Base-by-base conservation (phyloP, 2,329 filamentous ascomycete genomes). In the Verticillium albo-atrum region DNA sequence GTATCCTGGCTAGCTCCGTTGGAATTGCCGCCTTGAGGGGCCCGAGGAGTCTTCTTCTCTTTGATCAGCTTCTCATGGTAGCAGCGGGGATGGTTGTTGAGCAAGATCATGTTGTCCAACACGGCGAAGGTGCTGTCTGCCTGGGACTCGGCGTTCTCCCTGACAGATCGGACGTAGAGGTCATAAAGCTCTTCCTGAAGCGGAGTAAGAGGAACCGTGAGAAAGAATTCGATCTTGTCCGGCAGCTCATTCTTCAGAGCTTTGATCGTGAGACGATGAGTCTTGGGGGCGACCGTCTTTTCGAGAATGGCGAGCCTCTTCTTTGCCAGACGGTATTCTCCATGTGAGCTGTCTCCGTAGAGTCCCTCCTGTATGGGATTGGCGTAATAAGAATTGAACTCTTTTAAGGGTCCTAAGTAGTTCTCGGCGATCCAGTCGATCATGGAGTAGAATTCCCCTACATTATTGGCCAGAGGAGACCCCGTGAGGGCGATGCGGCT, bases 361-460 rank as follows among this genome's bases (percentile, higher is more conserved):
- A 93, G 79, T 0, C 93, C 93, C 12, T 82, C 75, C 58, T 88
- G 79, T 63, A 97, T 97, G 0, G 91, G 90, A 3, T 80, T 81
- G 5, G 86, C 82, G 68, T 89, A 97, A n/a, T 87, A 82, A 0
- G 79, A 70, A 23, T 79, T 82, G 71, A 97, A 97, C 67, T 93
- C 88, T 0, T 73, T 67, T 10, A 81, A 73, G 3, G 83, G 80
- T 0, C 91, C 92, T 3, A 97, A 79, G 69, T 91, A 97, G 26
- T 85, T 85, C 0, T 90, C 90, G 1, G 91, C 88, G 56, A 95
- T 86, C 91, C 92, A 97, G 63, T 93, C 84, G 60, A 97, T 89
- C 85, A 96, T 91, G n/a, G 87, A 77, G 68, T 88, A 92, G 68
- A 96, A 96, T 67, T 97, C 93, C 28, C 83, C 77, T 0, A 97